Base-by-base conservation (phyloP, 306 rosid genomes). In the Pachyrhizus erosus region DNA sequence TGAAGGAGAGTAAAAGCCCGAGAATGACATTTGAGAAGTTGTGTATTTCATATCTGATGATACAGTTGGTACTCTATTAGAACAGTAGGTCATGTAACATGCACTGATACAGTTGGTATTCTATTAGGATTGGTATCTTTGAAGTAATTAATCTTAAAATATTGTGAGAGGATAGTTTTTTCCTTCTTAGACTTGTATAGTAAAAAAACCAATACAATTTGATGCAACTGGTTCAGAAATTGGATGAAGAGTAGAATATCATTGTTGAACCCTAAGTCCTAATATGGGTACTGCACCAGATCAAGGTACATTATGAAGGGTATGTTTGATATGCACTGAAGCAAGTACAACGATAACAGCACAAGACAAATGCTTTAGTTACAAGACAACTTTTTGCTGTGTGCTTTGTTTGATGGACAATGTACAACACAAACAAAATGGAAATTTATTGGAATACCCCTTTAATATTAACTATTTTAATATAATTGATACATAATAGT, bases 1-100 rank as follows among this genome's bases (percentile, higher is more conserved):
- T 34, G 24, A 34, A 18, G 12, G 67, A 27, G 34, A 60, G 67
- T 24, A 12, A 11, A 58, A n/a, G 4, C 46, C 72, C 34, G 72
- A 34, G 71, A 34, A 66, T 9, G n/a, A 65, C 37, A n/a, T 37
- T 48, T 0, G 3, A 18, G 7, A 18, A 66, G 29, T 18, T 66
- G 49, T 66, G 48, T 37, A 66, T 66, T 66, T 66, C 72, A 34
- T 66, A 34, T 66, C 9, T n/a, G 29, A 9, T 66, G 17, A 66
- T n/a, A n/a, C n/a, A n/a, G n/a, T n/a, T n/a, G n/a, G n/a, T 1
- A 27, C 2, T 3, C 3, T 1, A 27, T 27, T 3, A 27, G 31
- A 27, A 27, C 31, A 34, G 39, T 54, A 18, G 61, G 27, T 54
- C 14, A 4, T 8, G 27, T 20, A 20, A 52, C 0, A n/a, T 20